Evolutionary conservation across 345 rosid genomes (phyloP).

Genomic region (Cardamine occulta): DNA sequence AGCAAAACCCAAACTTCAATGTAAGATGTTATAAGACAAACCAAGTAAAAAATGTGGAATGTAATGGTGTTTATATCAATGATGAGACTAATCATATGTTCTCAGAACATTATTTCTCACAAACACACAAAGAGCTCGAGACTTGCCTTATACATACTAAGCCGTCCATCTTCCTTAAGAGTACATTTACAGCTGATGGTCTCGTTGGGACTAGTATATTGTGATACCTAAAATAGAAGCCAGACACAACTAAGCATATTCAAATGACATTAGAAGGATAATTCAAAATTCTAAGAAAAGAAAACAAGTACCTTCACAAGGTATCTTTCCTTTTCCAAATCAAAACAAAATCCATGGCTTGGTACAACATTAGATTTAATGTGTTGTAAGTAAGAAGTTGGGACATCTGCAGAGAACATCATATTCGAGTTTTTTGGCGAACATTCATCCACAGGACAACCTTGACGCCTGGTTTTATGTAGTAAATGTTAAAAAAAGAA

Average conservation of each 20-base stretch:
- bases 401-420: constrained; percentile 50
- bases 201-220: constrained; percentile 28
- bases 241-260: constrained; percentile 19
- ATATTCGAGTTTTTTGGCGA: constrained; percentile 36
- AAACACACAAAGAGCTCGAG: background rate
- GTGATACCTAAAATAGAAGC: constrained; percentile 51
- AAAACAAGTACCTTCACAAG: constrained; percentile 55
- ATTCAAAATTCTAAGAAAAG: constrained; percentile 45
- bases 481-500: background rate
- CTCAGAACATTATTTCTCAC: background rate
- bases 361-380: constrained; percentile 46
- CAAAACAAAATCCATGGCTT: constrained; percentile 45
- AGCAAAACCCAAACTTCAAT: constrained; percentile 2
- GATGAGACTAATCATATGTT: background rate
- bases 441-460: constrained; percentile 42
- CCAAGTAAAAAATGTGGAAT: constrained; percentile 2
- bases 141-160: constrained; percentile 63
- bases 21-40: background rate
- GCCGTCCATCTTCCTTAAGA: constrained; percentile 50
- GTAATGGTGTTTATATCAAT: background rate
- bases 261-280: constrained; percentile 32
- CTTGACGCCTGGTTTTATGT: constrained; percentile 18
- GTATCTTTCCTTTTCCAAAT: constrained; percentile 55
- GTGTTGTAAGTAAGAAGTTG: constrained; percentile 49
- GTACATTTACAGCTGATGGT: constrained; percentile 62